A percentile compares a stretch with the other conserved stretches of the same genome.
These are phyloP conservation scores for Lichtheimia hyalospora DNA, from an alignment of 371 early-diverging fungal species.

Conservation along the genomic window DNA sequence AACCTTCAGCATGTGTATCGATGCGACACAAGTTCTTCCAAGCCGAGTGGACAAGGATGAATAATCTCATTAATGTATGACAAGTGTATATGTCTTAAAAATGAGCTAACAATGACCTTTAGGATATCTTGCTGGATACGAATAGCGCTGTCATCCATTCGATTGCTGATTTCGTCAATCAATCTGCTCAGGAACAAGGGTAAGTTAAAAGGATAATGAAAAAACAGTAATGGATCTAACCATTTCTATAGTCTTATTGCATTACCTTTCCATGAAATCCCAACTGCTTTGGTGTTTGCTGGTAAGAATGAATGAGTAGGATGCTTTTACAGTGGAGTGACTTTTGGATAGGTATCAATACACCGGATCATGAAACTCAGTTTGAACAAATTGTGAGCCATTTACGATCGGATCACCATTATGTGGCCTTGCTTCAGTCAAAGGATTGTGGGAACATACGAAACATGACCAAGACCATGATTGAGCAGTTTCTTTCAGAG, in stretches of 20 bases:
- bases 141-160: conserved; percentile 39
- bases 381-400: conserved; percentile 48
- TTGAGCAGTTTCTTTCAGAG: conserved; percentile 56
- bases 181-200: conserved; percentile 26
- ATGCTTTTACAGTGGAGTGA: too few relatives aligned
- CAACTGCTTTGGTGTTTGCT: conserved; percentile 70
- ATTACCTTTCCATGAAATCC: conserved; percentile 60
- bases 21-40: conserved; percentile 38
- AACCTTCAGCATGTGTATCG: conserved; percentile 38
- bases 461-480: conserved; percentile 57
- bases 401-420: conserved; percentile 27
- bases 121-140: conserved; percentile 55
- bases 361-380: conserved; percentile 44
- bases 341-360: conserved; percentile 31
- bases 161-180: conserved; percentile 51
- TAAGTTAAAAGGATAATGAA: background rate
- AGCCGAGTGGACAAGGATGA: conserved; percentile 36
- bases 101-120: background rate
- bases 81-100: background rate
- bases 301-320: conserved; percentile 22
- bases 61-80: conserved; percentile 45
- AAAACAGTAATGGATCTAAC: background rate
- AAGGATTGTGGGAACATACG: conserved; percentile 63
- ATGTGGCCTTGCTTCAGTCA: conserved; percentile 67
- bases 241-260: conserved; percentile 15